A percentile compares a stretch with the other conserved stretches of the same genome.
Evolutionary conservation across 352 stramenopile genomes (phyloP).

Genomic region (Salisapilia sapeloensis): DNA sequence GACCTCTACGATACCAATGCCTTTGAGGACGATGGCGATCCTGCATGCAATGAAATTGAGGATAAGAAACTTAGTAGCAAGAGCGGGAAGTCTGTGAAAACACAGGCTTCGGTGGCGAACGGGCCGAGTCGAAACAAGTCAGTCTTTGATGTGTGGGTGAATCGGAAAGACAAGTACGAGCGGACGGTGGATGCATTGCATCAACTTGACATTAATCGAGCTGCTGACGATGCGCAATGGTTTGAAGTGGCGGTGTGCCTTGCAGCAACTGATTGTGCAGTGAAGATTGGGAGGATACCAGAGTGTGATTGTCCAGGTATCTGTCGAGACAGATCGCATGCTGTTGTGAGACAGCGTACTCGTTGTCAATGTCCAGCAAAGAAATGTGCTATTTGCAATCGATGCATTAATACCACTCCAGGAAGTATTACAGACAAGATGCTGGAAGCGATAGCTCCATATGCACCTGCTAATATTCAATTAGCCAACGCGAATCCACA

Average conservation of each 20-base stretch:
- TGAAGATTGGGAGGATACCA: slow-evolving; percentile 57
- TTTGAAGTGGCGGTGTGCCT: slow-evolving; percentile 57
- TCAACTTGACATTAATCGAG: slow-evolving; percentile 47
- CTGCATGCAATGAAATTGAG: slow-evolving; percentile 3
- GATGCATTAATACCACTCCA: slow-evolving; percentile 36
- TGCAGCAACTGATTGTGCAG: slow-evolving; percentile 52
- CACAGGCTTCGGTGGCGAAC: background rate
- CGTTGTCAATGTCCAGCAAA: slow-evolving; percentile 61
- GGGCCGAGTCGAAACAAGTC: background rate
- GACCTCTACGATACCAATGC: slow-evolving; percentile 67
- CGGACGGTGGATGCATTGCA: slow-evolving; percentile 37
- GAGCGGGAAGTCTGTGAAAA: slow-evolving; percentile 5
- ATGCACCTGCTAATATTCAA: no score
- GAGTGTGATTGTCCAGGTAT: slow-evolving; percentile 51
- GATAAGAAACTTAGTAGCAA: slow-evolving; percentile 5
- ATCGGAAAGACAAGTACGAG: slow-evolving; percentile 79
- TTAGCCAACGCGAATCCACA: slow-evolving; percentile 8
- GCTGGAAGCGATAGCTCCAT: slow-evolving; percentile 27
- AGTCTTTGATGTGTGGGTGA: slow-evolving; percentile 65
- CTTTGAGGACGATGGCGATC: slow-evolving; percentile 34
- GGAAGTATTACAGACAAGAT: slow-evolving; percentile 54
- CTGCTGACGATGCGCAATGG: slow-evolving; percentile 35
- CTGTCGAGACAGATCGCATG: slow-evolving; percentile 37
- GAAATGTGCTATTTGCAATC: slow-evolving; percentile 63
- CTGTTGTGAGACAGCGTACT: slow-evolving; percentile 52